These are phyloP conservation scores for Paramicrosporidium saccamoebae DNA, from an alignment of 371 early-diverging fungal species.

Conservation along the genomic window DNA sequence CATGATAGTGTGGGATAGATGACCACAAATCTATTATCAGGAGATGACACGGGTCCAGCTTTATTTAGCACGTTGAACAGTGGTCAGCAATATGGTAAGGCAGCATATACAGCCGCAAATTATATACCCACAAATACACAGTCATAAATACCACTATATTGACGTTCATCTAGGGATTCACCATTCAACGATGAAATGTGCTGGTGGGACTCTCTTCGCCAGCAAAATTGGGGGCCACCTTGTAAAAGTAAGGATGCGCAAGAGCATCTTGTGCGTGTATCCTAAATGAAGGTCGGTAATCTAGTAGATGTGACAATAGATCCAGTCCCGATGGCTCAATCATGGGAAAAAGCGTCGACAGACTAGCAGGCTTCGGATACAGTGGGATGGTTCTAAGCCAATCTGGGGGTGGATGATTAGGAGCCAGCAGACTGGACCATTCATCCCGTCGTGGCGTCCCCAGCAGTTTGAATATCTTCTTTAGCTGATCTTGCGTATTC, in stretches of 20 bases:
- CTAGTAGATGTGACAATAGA: conserved; percentile 16
- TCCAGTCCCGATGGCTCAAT: conserved; percentile 43
- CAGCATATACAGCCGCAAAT: too few relatives aligned
- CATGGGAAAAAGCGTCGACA: conserved; percentile 38
- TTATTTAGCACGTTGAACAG: too few relatives aligned
- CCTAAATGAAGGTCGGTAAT: conserved; percentile 15
- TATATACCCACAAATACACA: too few relatives aligned
- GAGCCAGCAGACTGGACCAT: conserved; percentile 46
- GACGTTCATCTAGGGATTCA: too few relatives aligned
- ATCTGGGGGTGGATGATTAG: conserved; percentile 1
- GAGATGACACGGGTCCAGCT: too few relatives aligned
- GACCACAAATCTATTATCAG: too few relatives aligned
- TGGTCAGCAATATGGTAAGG: too few relatives aligned
- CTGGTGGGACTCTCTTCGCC: too few relatives aligned
- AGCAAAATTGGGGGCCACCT: conserved; percentile 1
- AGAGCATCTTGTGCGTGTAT: conserved; percentile 16
- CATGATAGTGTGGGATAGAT: too few relatives aligned
- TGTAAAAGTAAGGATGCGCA: conserved; percentile 4
- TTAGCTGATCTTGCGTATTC: conserved; percentile 52
- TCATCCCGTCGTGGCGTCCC: conserved; percentile 58
- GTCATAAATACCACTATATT: too few relatives aligned
- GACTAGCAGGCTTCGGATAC: conserved; percentile 2
- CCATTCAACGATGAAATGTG: too few relatives aligned
- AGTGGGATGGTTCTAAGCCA: conserved; percentile 8
- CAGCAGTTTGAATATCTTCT: conserved; percentile 53